Base-by-base conservation (phyloP, 441 rosid genomes). In the Brassica hybrid region DNA sequence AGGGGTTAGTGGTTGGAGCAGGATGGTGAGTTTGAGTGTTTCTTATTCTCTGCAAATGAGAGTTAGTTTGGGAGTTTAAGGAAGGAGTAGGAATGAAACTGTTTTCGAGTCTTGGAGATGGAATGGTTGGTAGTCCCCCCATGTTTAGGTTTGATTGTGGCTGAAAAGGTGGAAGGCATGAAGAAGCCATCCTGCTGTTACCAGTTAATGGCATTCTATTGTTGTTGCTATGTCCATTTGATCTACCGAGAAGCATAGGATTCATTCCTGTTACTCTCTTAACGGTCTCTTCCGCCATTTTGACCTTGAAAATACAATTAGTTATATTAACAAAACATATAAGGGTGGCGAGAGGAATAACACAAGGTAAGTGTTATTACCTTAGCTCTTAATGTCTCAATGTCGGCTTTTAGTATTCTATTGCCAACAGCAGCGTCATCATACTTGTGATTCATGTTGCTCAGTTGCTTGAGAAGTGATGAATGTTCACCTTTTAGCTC, bases 241-340 rank as follows among this genome's bases (percentile, higher is more conserved):
- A 79, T 81, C 90, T 86, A 61, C 88, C 82, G 5, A 89, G 85
- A 75, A 87, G 83, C 78, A 87, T 67, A 1, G 98, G 99, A 77
- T 90, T 91, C 84, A 89, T 80, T 80, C 98, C 98, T 2, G 98
- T 91, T 71, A 89, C 91, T 65, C 88, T 86, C 78, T 93, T 95
- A 6, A 93, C 97, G 6, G 94, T 92, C 85, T 95, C 99, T 85
- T 95, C 99, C 12, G 97, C 99, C 99, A 95, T 93, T 88, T 93
- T 93, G 65, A 95, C 98, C 98, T 94, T 27, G 5, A 69, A 69
- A 70, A 12, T 9, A 21, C 67, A 65, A 34, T 4, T 8, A 1
- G 2, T 17, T 52, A 34, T 48, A 14, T 1, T 27, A 62, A 16
- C 7, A 30, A 45, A 34, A 25, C 38, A 25, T 9, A 25, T 13